Evolutionary conservation across 345 rosid species (phyloP), one percentile per base, ranked within the genome.

Genomic region (Triadica sebifera): DNA sequence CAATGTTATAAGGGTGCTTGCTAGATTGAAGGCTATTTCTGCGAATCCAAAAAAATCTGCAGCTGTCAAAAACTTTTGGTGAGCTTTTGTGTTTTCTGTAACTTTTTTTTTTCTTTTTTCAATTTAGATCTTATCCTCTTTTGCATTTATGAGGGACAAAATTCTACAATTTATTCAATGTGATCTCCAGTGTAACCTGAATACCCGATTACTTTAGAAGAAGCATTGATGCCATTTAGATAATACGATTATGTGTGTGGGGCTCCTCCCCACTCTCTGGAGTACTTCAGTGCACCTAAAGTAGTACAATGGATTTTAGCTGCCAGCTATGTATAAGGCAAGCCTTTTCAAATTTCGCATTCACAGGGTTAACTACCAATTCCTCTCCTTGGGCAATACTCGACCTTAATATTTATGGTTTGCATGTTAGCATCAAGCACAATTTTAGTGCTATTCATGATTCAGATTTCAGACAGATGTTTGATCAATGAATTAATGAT

Each of bases 11-110:
- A 84, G 94, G 81, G 90, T 88, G 76, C 87, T 90, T 76, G 75
- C 92, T 25, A 89, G 98, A 77, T 78, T 92, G 62, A 90, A 85
- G 80, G 88, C 96, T 24, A 84, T 92, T 75, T 87, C 97, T 72
- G 88, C 90, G 29, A 94, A 94, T 83, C 97, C 97, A 34, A 94
- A 92, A 83, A 89, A 91, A 75, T 80, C 81, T 22, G 34, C 60
- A 24, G 86, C 95, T 3, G 37, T 85, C 69, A 89, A 85, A 85
- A 86, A 69, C 39, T 86, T 94, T 74, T 92, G 98, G 97, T 91
- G 77, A 91, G 89, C 51, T 20, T 51, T 65, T 7, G 22, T 24
- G 52, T 24, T 75, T 57, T 56, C 57, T 55, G 20, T 3, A 65
- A 9, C 34, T 64, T 58, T 41, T 34, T 39, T 75, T 67, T 58